Conservation (phyloP, 768 basidiomycete species). For the Leccinum subgranulosum region DNA sequence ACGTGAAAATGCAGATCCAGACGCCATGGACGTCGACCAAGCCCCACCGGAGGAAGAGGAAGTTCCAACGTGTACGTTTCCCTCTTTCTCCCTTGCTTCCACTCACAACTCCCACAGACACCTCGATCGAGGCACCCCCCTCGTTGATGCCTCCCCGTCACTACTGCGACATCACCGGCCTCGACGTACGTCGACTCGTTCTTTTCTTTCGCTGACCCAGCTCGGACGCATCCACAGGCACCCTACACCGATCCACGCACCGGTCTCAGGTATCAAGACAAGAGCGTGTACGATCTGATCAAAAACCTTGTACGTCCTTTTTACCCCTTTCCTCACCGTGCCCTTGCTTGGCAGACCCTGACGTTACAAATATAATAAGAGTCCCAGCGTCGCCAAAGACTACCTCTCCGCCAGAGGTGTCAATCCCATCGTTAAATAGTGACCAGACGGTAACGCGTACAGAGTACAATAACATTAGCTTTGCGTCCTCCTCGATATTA, state of each 20-base stretch:
- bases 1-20: constrained; percentile 43
- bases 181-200: constrained; percentile 49
- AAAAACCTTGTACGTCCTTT: constrained; percentile 60
- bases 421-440: constrained; percentile 38
- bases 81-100: too few relatives aligned
- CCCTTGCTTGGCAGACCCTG: background rate
- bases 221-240: constrained; percentile 37
- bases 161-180: constrained; percentile 84
- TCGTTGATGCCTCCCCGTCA: constrained; percentile 72
- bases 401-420: constrained; percentile 61
- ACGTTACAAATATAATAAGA: constrained; percentile 32
- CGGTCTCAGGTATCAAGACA: constrained; percentile 78
- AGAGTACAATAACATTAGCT: background rate
- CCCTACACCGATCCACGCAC: constrained; percentile 84
- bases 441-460: background rate
- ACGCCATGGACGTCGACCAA: constrained; percentile 59
- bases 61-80: constrained; percentile 61
- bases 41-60: constrained; percentile 48
- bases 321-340: background rate
- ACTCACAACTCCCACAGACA: constrained; percentile 43
- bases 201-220: background rate
- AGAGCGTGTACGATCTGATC: constrained; percentile 81
- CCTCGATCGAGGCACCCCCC: constrained; percentile 81
- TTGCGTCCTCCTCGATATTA: background rate
- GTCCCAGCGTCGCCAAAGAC: constrained; percentile 68